phyloP scores from a whole-genome alignment of 108 stramenopile species.

The Cyclotella cryptica region DNA sequence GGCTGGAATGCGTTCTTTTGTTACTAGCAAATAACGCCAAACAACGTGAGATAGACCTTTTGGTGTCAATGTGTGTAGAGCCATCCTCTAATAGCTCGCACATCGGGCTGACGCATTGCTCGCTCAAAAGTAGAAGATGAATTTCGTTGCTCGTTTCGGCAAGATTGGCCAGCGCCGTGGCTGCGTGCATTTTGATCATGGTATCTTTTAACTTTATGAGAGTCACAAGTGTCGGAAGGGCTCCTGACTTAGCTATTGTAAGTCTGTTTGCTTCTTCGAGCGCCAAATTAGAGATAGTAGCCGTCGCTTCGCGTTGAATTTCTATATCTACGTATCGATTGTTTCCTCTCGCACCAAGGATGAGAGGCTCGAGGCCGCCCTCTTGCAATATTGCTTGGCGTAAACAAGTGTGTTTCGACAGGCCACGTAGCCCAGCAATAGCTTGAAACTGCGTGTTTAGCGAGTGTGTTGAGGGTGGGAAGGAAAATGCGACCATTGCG shows the following conservation, averaged over 20 bases:
- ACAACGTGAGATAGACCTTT: constrained; percentile 71
- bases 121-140: constrained; percentile 32
- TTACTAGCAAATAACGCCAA: constrained; percentile 82
- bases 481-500: constrained; percentile 77
- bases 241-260: constrained; percentile 77
- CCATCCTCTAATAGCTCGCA: constrained; percentile 23
- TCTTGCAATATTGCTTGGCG: constrained; percentile 73
- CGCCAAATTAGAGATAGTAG: constrained; percentile 78
- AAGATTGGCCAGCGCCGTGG: constrained; percentile 59
- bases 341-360: constrained; percentile 62
- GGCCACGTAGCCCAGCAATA: constrained; percentile 82
- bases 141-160: constrained; percentile 48
- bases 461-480: constrained; percentile 66
- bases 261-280: constrained; percentile 84
- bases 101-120: constrained; percentile 28
- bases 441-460: constrained; percentile 90
- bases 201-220: constrained; percentile 61
- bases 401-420: constrained; percentile 69
- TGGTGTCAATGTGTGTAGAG: constrained; percentile 54
- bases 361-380: constrained; percentile 83
- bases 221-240: constrained; percentile 68
- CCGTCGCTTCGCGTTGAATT: constrained; percentile 67
- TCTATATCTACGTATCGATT: constrained; percentile 26
- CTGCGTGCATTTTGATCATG: constrained; percentile 68
- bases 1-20: constrained; percentile 64